Base-by-base conservation (phyloP, 768 basidiomycete species). In the Tulasnella sp. region DNA sequence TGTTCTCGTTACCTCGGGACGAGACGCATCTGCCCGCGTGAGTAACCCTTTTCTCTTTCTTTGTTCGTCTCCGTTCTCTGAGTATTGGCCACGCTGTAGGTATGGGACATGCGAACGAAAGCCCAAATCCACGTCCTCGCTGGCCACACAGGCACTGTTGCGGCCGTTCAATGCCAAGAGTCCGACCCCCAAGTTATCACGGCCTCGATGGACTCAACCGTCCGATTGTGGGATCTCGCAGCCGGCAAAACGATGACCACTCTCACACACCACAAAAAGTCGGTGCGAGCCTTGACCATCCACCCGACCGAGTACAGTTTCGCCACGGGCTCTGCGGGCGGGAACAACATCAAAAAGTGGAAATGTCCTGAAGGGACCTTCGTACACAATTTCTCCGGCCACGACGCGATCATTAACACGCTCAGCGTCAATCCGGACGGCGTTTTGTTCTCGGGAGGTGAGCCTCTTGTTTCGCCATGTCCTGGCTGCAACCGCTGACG, bases 301-400 rank as follows among this genome's bases (percentile, higher is more conserved):
- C 95, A 98, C 78, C 96, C 96, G 0, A 94, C 92, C 4, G 97
- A 98, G 77, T 98, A 95, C 83, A 91, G 90, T 37, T 99, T 99
- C 78, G 97, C 95, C 1, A 91, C 90, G 3, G 97, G 92, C 65
- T 95, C 93, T 32, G 92, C 96, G 0, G 97, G 97, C n/a, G 97
- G 95, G 0, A 98, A 98, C 83, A 98, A 98, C 80, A 98, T 99
- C 83, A 99, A 99, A 79, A 98, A 98, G 80, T 99, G 96, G 96
- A 97, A 96, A 77, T 98, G 94, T 77, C 97, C 97, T 5, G 94
- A 98, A 75, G 97, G 97, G 62, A 80, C 87, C 2, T 98, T 99
- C 75, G 96, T 98, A 3, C 93, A 91, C 85, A 99, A 98, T 81
- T 97, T 98, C 79, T 84, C 87, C 59, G 97, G 97, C 0, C 97